These are phyloP conservation scores for Coemansia sp. DNA, from an alignment of 192 early-diverging fungal genomes.

Conservation along the genomic window DNA sequence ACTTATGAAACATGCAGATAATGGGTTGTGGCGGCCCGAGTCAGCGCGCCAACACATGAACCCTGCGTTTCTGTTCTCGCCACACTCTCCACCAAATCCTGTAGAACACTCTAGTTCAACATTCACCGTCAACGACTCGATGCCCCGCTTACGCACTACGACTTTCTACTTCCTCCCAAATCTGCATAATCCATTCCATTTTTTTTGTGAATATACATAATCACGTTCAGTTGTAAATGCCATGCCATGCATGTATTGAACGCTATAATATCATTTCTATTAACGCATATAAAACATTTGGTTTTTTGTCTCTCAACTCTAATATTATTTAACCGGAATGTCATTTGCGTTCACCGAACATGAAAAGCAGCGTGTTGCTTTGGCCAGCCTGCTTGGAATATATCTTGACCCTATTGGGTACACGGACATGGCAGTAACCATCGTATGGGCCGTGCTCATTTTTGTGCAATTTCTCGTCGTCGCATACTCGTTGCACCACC, in stretches of 20 bases:
- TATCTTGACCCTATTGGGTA: constrained; percentile 36
- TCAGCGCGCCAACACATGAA: constrained; percentile 11
- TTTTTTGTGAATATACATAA: neutral
- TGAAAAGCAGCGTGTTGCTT: constrained; percentile 32
- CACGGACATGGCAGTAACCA: constrained; percentile 25
- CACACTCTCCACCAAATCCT: constrained; percentile 3
- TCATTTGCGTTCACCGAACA: constrained; percentile 31
- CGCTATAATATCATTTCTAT: neutral
- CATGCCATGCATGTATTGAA: neutral
- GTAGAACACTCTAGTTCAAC: constrained; percentile 41
- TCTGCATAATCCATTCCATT: constrained; percentile 2
- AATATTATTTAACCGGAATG: constrained; percentile 13
- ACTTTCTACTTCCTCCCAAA: constrained; percentile 20
- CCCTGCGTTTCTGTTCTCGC: constrained; percentile 37
- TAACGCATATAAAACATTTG: neutral
- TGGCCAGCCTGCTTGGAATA: constrained; percentile 28
- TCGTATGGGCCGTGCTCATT: constrained; percentile 12
- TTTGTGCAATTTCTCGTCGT: constrained; percentile 20
- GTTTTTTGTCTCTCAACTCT: neutral
- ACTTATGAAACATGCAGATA: neutral
- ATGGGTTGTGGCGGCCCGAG: constrained; percentile 1
- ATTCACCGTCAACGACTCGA: constrained; percentile 43
- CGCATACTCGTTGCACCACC: constrained; percentile 28
- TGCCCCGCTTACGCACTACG: constrained; percentile 16
- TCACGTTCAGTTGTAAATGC: neutral